Conservation (phyloP, 1,139 yeast genomes). For the Fermentozyma sake region DNA sequence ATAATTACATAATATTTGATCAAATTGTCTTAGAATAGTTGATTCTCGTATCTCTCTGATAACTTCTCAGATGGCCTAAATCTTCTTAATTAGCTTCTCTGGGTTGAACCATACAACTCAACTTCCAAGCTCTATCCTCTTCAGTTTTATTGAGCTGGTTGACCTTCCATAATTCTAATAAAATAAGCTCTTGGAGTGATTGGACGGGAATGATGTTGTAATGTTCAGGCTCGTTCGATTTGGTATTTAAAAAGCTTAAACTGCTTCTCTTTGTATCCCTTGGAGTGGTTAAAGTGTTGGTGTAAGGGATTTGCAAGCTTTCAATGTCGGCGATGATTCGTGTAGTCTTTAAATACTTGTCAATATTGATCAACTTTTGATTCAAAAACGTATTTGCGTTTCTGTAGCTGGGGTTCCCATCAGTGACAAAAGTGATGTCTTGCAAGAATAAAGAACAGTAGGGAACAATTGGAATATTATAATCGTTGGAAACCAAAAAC, state of each 20-base stretch:
- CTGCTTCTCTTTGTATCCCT: slow-evolving; percentile 18
- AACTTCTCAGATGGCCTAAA: too few relatives aligned
- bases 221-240: slow-evolving; percentile 5
- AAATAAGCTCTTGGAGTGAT: slow-evolving; percentile 57
- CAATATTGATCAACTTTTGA: slow-evolving; percentile 70
- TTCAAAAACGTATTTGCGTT: slow-evolving; percentile 55
- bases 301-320: slow-evolving; percentile 65
- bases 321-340: slow-evolving; percentile 75
- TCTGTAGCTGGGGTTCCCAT: slow-evolving; percentile 75
- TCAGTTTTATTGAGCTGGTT: slow-evolving; percentile 55
- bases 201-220: slow-evolving; percentile 35
- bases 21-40: too few relatives aligned
- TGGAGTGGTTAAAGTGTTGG: slow-evolving; percentile 13
- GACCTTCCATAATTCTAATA: slow-evolving; percentile 68
- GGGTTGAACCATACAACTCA: slow-evolving; percentile 56
- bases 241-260: slow-evolving; percentile 12
- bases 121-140: slow-evolving; percentile 67
- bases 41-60: too few relatives aligned
- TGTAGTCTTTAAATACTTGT: slow-evolving; percentile 73
- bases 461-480: slow-evolving; percentile 73
- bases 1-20: too few relatives aligned
- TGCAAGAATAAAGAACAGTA: slow-evolving; percentile 80
- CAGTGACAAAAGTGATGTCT: slow-evolving; percentile 82
- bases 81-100: slow-evolving; percentile 18
- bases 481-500: slow-evolving; percentile 48